A percentile compares a stretch with the other conserved stretches of the same genome.
These are phyloP conservation scores for Sphaerobolus stellatus DNA, from an alignment of 1,284 basidiomycete species.

Conservation along the genomic window DNA sequence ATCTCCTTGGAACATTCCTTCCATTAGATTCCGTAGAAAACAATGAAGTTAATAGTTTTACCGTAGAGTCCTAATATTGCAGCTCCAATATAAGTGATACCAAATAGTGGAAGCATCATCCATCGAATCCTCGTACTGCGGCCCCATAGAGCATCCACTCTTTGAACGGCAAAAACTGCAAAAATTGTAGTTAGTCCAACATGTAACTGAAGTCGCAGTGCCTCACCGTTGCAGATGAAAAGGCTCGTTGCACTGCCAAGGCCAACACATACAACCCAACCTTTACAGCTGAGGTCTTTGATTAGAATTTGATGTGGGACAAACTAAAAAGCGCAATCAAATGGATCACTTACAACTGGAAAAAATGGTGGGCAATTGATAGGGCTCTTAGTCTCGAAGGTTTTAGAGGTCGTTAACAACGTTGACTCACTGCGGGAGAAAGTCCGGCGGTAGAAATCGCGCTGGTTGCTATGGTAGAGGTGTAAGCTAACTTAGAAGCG, in stretches of 20 bases:
- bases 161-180: slow-evolving; percentile 1
- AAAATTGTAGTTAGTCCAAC: not conserved
- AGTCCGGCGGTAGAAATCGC: not conserved
- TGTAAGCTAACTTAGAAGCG: not conserved
- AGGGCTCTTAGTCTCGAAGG: not conserved
- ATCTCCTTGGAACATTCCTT: too few relatives aligned
- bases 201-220: not conserved
- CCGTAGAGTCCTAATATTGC: too few relatives aligned
- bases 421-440: not conserved
- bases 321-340: not conserved
- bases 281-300: not conserved
- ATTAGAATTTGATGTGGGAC: not conserved
- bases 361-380: not conserved
- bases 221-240: not conserved
- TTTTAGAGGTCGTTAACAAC: too few relatives aligned
- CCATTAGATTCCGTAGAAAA: too few relatives aligned
- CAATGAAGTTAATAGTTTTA: too few relatives aligned
- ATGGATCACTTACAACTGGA: not conserved
- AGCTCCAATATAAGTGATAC: too few relatives aligned
- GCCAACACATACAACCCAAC: not conserved
- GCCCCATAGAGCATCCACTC: not conserved
- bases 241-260: not conserved
- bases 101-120: too few relatives aligned
- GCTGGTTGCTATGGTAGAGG: not conserved
- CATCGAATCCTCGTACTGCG: too few relatives aligned